Conservation (phyloP, 257 asterid species). For the Verbascum thapsus region DNA sequence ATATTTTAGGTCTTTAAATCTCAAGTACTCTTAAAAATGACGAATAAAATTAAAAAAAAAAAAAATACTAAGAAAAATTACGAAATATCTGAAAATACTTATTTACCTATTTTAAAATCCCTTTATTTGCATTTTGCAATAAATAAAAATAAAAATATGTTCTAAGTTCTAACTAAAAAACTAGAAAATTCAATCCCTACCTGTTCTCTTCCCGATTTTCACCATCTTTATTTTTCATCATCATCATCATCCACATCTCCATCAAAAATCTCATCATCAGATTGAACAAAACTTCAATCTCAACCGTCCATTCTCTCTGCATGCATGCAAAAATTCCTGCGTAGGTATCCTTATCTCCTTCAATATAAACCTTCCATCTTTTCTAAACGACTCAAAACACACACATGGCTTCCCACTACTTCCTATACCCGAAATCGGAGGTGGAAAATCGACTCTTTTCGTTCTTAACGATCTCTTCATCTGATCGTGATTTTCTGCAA, state of each 20-base stretch:
- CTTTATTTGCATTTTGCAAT: constrained; percentile 20
- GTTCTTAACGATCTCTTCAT: constrained; percentile 44
- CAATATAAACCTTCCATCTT: constrained; percentile 83
- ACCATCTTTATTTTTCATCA: not conserved
- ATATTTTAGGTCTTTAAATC: no score
- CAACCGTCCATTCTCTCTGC: constrained; percentile 86
- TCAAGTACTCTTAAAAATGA: no score
- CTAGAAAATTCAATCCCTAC: no score
- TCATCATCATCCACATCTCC: constrained; percentile 32
- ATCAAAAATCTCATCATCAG: constrained; percentile 65
- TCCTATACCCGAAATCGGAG: constrained; percentile 86
- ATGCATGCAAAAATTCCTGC: constrained; percentile 81
- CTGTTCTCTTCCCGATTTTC: not conserved
- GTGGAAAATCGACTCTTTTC: constrained; percentile 53
- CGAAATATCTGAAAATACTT: constrained; percentile 1
- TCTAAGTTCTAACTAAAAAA: no score
- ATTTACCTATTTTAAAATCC: constrained; percentile 9
- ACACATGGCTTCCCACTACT: constrained; percentile 90
- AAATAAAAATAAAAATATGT: not conserved
- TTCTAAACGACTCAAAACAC: constrained; percentile 56
- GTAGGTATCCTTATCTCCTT: constrained; percentile 77
- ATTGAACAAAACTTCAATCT: constrained; percentile 64
- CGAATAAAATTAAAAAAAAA: no score
- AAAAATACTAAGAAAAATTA: not conserved
- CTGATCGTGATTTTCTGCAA: constrained; percentile 28